These are phyloP conservation scores for Glycine tomentella DNA, from an alignment of 306 rosid genomes.

Conservation along the genomic window DNA sequence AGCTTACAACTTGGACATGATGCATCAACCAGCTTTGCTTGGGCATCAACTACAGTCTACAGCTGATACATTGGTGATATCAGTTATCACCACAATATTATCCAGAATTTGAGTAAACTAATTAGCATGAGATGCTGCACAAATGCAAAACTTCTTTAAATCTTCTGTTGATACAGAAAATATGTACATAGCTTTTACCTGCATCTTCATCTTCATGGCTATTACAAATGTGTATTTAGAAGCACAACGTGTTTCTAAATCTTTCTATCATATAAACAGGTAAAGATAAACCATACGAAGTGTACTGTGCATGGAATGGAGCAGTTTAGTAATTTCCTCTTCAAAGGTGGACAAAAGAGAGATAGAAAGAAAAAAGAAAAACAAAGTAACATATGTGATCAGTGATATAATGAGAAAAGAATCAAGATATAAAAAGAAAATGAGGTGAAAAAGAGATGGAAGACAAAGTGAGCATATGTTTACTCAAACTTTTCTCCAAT, in stretches of 20 bases:
- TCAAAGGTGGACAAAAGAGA: not conserved
- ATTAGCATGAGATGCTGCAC: constrained; percentile 53
- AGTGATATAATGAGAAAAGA: not conserved
- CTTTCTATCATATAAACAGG: constrained; percentile 16
- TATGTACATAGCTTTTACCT: not conserved
- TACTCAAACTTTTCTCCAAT: not conserved
- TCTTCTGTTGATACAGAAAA: constrained; percentile 19
- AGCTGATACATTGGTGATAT: constrained; percentile 50
- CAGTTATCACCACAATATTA: constrained; percentile 60
- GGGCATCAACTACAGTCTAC: constrained; percentile 52
- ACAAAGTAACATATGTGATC: not conserved
- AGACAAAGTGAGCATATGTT: too few relatives aligned
- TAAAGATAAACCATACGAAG: constrained; percentile 11
- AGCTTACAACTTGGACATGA: constrained; percentile 63
- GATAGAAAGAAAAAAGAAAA: not conserved
- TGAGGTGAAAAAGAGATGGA: not conserved
- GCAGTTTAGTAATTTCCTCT: not conserved
- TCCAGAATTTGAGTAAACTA: constrained; percentile 53
- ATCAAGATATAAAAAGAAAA: too few relatives aligned
- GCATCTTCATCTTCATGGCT: not conserved
- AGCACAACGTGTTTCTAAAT: not conserved
- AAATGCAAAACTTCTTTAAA: constrained; percentile 35
- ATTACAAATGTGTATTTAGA: constrained; percentile 12
- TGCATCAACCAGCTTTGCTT: constrained; percentile 57
- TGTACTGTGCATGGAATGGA: not conserved